A percentile compares a stretch with the other conserved stretches of the same genome.
Evolutionary conservation across 2,329 filamentous ascomycete genomes (phyloP).

Genomic region (Clonostachys sp.): DNA sequence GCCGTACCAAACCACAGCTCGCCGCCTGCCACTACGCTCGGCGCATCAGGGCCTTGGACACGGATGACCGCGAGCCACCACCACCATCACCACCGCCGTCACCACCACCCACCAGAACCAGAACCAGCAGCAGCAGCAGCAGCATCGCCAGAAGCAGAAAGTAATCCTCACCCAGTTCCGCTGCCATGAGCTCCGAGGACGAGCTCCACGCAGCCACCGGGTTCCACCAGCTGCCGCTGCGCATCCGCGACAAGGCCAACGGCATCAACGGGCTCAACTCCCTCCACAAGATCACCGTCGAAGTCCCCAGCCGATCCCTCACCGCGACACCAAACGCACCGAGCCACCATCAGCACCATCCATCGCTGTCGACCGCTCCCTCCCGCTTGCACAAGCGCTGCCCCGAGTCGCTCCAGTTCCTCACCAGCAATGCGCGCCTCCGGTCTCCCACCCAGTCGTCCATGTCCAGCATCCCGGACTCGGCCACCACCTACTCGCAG

Average conservation of each 20-base stretch:
- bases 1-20: too few relatives aligned
- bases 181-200: background rate
- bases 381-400: conserved; percentile 10
- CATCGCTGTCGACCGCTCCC: background rate
- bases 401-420: conserved; percentile 12
- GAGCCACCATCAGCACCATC: too few relatives aligned
- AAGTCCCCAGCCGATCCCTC: background rate
- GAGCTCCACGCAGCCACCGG: conserved; percentile 10
- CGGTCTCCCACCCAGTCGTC: conserved; percentile 30
- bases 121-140: too few relatives aligned
- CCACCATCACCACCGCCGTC: too few relatives aligned
- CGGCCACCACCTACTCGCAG: conserved; percentile 28
- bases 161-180: too few relatives aligned
- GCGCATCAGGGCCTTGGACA: too few relatives aligned
- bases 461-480: conserved; percentile 30
- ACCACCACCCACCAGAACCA: too few relatives aligned
- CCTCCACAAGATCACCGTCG: background rate
- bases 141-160: too few relatives aligned
- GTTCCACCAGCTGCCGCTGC: conserved; percentile 16
- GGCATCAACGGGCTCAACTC: background rate
- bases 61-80: too few relatives aligned
- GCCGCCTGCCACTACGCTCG: too few relatives aligned
- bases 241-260: conserved; percentile 11
- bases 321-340: background rate
- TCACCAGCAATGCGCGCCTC: conserved; percentile 13